Conservation (phyloP, 176 grass and related monocot species). For the Aegilops tauschii region DNA sequence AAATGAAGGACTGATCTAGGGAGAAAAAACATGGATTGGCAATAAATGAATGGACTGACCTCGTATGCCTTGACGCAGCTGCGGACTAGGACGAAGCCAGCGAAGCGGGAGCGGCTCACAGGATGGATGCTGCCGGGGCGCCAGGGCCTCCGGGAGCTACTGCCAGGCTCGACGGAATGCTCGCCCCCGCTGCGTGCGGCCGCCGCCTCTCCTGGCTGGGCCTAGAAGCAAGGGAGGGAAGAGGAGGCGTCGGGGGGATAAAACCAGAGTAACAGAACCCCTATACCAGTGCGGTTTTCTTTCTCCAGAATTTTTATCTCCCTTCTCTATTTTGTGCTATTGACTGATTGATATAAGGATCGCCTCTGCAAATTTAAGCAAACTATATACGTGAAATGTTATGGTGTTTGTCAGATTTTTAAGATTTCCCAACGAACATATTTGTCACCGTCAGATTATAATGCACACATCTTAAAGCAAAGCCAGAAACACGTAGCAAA, state of each 20-base stretch:
- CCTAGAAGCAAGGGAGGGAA: background rate
- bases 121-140: background rate
- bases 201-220: background rate
- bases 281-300: constrained; percentile 8
- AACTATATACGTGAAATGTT: too few species aligned
- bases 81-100: background rate
- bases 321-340: background rate
- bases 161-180: background rate
- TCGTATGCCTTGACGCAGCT: background rate
- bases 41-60: background rate
- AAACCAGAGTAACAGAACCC: constrained; percentile 14
- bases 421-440: too few species aligned
- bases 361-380: too few species aligned
- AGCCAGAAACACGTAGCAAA: too few species aligned
- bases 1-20: background rate
- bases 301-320: background rate
- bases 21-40: background rate
- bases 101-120: background rate
- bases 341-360: too few species aligned
- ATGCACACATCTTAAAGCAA: too few species aligned
- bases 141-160: background rate
- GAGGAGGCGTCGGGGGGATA: background rate
- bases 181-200: background rate
- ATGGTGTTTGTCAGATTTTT: too few species aligned
- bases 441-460: too few species aligned